Conservation (phyloP, 2,329 filamentous ascomycete genomes). For the Fusarium pseudograminearum region DNA sequence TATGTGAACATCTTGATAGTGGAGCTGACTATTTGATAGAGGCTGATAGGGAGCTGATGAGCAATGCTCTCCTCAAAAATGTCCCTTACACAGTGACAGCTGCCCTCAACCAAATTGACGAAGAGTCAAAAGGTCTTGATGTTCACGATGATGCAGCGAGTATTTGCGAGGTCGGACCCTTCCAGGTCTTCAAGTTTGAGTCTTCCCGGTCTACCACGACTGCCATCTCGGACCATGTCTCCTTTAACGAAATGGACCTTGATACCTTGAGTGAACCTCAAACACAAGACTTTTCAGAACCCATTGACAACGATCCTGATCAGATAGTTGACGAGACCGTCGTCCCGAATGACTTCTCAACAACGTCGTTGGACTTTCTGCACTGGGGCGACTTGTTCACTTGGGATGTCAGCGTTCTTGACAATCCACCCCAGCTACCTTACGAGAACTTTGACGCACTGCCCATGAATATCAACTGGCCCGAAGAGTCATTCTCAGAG, state of each 20-base stretch:
- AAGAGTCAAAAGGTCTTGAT: conserved; percentile 30
- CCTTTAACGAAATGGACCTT: conserved; percentile 23
- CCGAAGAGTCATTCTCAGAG: conserved; percentile 22
- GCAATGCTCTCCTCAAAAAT: conserved; percentile 19
- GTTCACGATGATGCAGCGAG: not conserved
- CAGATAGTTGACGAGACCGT: accelerated
- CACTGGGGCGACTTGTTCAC: conserved; percentile 43
- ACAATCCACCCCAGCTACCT: conserved; percentile 26
- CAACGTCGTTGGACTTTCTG: conserved; percentile 24
- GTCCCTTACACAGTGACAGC: conserved; percentile 35
- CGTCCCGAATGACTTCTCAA: not conserved
- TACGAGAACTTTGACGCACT: conserved; percentile 19
- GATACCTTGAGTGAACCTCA: conserved; percentile 22
- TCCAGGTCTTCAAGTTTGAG: conserved; percentile 40
- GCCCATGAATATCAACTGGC: conserved; percentile 28
- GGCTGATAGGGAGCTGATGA: conserved; percentile 35
- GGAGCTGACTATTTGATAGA: not conserved
- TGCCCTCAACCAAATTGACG: conserved; percentile 35
- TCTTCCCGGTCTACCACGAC: conserved; percentile 3
- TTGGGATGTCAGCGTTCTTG: conserved; percentile 39
- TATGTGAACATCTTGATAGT: accelerated
- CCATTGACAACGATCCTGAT: not conserved
- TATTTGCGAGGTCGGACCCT: conserved; percentile 26
- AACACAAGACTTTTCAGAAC: conserved; percentile 15
- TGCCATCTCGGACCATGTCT: conserved; percentile 20